Conservation (phyloP, 148 eudicot genomes). For the Cornus controversa region DNA sequence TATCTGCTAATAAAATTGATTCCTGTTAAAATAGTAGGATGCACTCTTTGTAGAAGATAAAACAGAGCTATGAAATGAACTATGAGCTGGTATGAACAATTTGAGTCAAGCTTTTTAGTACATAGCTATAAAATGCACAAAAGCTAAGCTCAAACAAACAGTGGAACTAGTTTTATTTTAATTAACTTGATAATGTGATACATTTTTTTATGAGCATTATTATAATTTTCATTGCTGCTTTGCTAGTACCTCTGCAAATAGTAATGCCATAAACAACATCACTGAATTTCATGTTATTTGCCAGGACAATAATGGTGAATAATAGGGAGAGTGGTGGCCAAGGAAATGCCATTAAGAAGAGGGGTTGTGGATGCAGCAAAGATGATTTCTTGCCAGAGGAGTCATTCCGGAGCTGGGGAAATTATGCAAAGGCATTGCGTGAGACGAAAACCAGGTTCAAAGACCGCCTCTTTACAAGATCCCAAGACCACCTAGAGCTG, state of each 20-base stretch:
- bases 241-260: no score
- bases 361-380: conserved; percentile 27
- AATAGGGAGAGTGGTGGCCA: neutral
- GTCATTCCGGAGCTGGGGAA: conserved; percentile 61
- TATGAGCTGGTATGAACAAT: neutral
- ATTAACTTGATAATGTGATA: neutral
- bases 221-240: neutral
- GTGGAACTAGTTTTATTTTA: neutral
- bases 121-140: neutral
- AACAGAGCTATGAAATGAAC: neutral
- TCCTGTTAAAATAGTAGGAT: no score
- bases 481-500: conserved; percentile 37
- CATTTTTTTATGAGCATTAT: neutral
- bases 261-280: neutral
- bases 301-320: conserved; percentile 9
- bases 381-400: conserved; percentile 52
- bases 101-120: neutral
- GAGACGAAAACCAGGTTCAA: conserved; percentile 35
- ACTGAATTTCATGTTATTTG: neutral
- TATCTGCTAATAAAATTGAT: no score
- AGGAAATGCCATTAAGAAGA: conserved; percentile 5
- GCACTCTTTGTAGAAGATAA: neutral
- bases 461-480: conserved; percentile 46
- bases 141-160: neutral
- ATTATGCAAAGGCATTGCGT: conserved; percentile 35